Evolutionary conservation across 352 stramenopile species (phyloP).

Genomic region (Globisporangium cederbergense): DNA sequence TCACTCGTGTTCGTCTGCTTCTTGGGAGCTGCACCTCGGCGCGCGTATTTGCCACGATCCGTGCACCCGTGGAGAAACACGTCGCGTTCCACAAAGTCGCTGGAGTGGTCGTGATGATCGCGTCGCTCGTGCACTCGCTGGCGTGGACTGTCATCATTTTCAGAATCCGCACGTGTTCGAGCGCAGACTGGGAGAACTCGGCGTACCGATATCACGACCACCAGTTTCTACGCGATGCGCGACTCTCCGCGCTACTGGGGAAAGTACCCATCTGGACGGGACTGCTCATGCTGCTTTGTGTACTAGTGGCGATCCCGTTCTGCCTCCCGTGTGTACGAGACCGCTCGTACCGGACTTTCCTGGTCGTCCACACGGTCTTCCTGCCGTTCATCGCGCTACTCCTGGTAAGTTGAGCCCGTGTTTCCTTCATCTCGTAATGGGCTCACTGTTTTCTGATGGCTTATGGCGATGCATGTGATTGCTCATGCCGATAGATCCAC

Average conservation of each 20-base stretch:
- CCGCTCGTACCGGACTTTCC: conserved; percentile 28
- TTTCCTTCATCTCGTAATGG: too few relatives aligned
- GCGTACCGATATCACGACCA: conserved; percentile 19
- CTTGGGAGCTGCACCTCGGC: not conserved
- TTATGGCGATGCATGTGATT: too few relatives aligned
- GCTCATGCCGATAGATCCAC: conserved; percentile 27
- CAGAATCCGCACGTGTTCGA: conserved; percentile 13
- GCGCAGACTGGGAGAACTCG: conserved; percentile 22
- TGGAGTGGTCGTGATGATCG: conserved; percentile 22
- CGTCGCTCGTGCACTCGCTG: conserved; percentile 31
- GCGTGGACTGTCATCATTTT: conserved; percentile 32
- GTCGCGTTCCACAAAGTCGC: conserved; percentile 37
- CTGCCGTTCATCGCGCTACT: conserved; percentile 29
- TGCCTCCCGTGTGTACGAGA: conserved; percentile 18
- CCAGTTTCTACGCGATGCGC: conserved; percentile 18
- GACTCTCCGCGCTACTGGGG: conserved; percentile 9
- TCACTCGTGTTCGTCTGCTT: conserved; percentile 20
- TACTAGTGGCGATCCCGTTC: conserved; percentile 25
- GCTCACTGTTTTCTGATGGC: too few relatives aligned
- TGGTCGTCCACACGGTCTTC: conserved; percentile 27
- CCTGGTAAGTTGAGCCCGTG: conserved; percentile 17
- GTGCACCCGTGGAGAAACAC: conserved; percentile 29
- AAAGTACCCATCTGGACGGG: conserved; percentile 43
- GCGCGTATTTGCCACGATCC: not conserved
- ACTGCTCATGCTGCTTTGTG: conserved; percentile 28